Evolutionary conservation across 2,329 filamentous ascomycete species (phyloP).

Genomic region (Aspergillus hiratsukae): DNA sequence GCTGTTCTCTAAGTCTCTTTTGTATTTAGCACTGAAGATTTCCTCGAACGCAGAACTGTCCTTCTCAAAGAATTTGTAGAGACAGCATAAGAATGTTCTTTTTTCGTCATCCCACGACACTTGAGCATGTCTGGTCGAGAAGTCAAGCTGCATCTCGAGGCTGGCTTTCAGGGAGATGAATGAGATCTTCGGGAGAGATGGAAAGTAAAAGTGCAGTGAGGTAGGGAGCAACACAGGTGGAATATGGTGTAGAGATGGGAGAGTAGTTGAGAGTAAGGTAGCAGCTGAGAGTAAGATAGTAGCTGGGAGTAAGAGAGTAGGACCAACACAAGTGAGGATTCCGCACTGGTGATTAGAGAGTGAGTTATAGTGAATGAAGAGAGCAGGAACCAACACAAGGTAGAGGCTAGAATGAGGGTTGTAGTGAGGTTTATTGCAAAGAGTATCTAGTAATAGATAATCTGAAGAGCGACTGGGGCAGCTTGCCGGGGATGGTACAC

Average conservation of each 20-base stretch:
- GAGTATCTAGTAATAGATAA: neutral
- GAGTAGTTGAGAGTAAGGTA: neutral
- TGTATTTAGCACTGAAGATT: constrained; percentile 27
- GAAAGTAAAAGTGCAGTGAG: neutral
- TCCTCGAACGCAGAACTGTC: constrained; percentile 4
- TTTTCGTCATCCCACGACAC: constrained; percentile 4
- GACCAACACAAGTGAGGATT: neutral
- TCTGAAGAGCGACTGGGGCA: neutral
- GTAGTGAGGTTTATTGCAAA: neutral
- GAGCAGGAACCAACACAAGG: neutral
- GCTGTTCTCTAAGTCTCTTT: constrained; percentile 12
- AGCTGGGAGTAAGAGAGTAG: neutral
- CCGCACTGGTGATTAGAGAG: neutral
- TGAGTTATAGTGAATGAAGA: neutral
- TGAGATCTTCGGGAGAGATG: neutral
- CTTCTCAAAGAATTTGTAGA: constrained; percentile 20
- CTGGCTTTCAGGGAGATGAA: neutral
- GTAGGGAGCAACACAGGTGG: neutral
- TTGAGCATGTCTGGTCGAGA: neutral
- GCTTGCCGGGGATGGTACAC: neutral
- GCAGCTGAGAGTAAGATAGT: too few species aligned
- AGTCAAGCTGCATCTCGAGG: neutral
- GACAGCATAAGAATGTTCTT: constrained; percentile 21
- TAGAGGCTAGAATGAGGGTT: neutral
- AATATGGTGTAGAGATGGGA: too few species aligned